Percentiles rank a stretch among this genome's conserved stretches.
Conservation (phyloP, 192 early-diverging fungal genomes). For the Umbelopsis sp. region DNA sequence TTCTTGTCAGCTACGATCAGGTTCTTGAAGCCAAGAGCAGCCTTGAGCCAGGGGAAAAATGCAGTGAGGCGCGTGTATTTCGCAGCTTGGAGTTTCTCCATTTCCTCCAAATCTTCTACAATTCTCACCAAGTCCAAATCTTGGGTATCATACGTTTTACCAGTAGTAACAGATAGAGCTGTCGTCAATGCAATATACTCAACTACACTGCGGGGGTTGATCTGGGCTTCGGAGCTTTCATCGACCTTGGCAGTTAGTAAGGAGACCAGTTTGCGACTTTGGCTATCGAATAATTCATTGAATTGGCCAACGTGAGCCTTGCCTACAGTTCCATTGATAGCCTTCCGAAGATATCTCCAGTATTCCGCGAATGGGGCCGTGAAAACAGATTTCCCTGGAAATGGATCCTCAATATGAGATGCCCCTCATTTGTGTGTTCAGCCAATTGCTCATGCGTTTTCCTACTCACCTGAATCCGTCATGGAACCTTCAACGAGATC, state of each 20-base stretch:
- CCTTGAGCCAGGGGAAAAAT: constrained; percentile 16
- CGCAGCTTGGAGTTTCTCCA: constrained; percentile 1
- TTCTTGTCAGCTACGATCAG: not conserved
- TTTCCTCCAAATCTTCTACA: constrained; percentile 19
- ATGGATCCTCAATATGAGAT: not conserved
- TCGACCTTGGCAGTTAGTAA: not conserved
- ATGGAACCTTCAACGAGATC: constrained; percentile 22
- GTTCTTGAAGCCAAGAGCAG: not conserved
- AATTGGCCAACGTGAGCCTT: not conserved
- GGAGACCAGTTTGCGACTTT: constrained; percentile 24
- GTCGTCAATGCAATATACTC: constrained; percentile 28
- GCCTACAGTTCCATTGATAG: constrained; percentile 14
- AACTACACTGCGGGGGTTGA: constrained; percentile 19
- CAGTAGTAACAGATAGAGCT: constrained; percentile 17
- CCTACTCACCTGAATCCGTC: constrained; percentile 25
- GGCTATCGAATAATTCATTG: constrained; percentile 7
- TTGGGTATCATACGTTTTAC: not conserved
- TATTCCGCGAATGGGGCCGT: constrained; percentile 24
- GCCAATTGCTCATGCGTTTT: no score
- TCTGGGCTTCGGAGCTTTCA: not conserved
- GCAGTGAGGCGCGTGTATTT: constrained; percentile 4
- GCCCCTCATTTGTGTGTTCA: no score
- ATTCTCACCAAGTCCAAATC: constrained; percentile 20
- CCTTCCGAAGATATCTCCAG: constrained; percentile 27
- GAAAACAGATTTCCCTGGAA: constrained; percentile 32